These are phyloP conservation scores for Scenedesmus sp. DNA, from an alignment of 163 green algal species.

Conservation along the genomic window DNA sequence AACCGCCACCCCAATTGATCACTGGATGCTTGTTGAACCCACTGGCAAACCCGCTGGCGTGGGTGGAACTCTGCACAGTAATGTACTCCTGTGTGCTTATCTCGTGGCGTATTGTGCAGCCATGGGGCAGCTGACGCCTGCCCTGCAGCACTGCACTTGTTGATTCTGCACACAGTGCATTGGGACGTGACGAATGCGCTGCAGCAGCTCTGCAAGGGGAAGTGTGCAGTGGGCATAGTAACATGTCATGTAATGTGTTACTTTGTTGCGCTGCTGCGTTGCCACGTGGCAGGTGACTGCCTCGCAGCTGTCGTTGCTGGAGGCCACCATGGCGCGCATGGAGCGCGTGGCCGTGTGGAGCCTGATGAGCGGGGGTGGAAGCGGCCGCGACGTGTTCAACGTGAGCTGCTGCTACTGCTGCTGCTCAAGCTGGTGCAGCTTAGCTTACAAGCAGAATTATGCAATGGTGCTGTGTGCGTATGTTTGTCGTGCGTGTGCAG, in stretches of 20 bases:
- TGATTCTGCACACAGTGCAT: not conserved
- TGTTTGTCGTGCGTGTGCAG: no score
- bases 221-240: no score
- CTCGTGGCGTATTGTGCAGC: no score
- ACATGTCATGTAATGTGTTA: no score
- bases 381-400: slow-evolving; percentile 67
- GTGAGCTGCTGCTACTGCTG: slow-evolving; percentile 12
- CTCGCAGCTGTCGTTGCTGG: slow-evolving; percentile 69
- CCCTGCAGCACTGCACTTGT: not conserved
- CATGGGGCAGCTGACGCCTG: no score
- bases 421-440: not conserved
- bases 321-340: slow-evolving; percentile 69
- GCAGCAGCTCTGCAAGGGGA: no score
- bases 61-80: not conserved
- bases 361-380: slow-evolving; percentile 67
- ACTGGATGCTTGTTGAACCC: no score
- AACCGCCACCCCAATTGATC: no score
- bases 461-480: slow-evolving; percentile 57
- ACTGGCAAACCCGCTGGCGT: no score
- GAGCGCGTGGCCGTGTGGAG: slow-evolving; percentile 70
- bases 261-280: not conserved
- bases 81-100: no score
- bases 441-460: no score
- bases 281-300: not conserved
- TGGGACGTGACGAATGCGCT: no score